Percentiles rank a stretch among this genome's conserved stretches.
Conservation (phyloP, 1,284 basidiomycete genomes). For the Irpex lacteus region DNA sequence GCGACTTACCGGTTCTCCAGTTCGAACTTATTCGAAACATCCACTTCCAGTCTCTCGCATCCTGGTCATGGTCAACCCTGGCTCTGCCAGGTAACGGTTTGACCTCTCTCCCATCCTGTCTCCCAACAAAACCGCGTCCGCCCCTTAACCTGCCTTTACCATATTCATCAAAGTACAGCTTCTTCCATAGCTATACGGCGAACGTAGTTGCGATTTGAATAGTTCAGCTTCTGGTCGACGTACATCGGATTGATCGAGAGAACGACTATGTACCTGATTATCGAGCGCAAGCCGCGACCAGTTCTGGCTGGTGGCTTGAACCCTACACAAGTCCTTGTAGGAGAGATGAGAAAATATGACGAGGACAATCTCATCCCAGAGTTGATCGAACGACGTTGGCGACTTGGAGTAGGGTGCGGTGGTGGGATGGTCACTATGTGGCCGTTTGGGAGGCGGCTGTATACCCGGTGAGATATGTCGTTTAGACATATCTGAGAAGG, state of each 20-base stretch:
- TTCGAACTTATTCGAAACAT: conserved; percentile 82
- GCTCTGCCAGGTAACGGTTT: conserved; percentile 57
- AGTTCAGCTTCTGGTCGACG: conserved; percentile 19
- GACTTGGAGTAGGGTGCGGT: conserved; percentile 1
- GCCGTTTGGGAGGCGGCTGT: conserved; percentile 58
- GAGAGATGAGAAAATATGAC: conserved; percentile 70
- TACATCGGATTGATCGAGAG: background rate
- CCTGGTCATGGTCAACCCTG: conserved; percentile 27
- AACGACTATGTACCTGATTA: conserved; percentile 46
- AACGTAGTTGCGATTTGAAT: background rate
- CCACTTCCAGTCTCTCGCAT: conserved; percentile 71
- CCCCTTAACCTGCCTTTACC: conserved; percentile 67
- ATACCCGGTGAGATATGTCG: conserved; percentile 45
- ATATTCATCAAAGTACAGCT: conserved; percentile 57
- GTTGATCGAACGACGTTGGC: conserved; percentile 47
- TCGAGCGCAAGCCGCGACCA: conserved; percentile 64
- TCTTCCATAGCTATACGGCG: conserved; percentile 50
- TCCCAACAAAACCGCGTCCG: conserved; percentile 53
- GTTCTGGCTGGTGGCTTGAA: conserved; percentile 60
- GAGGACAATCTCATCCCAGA: conserved; percentile 75
- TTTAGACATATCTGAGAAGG: conserved; percentile 46
- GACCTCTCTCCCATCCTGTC: conserved; percentile 55
- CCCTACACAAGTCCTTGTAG: conserved; percentile 61
- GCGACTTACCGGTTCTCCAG: conserved; percentile 65
- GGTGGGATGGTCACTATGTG: conserved; percentile 32